Base-by-base conservation (phyloP, 768 basidiomycete species). In the Lactifluus hygrophoroides region DNA sequence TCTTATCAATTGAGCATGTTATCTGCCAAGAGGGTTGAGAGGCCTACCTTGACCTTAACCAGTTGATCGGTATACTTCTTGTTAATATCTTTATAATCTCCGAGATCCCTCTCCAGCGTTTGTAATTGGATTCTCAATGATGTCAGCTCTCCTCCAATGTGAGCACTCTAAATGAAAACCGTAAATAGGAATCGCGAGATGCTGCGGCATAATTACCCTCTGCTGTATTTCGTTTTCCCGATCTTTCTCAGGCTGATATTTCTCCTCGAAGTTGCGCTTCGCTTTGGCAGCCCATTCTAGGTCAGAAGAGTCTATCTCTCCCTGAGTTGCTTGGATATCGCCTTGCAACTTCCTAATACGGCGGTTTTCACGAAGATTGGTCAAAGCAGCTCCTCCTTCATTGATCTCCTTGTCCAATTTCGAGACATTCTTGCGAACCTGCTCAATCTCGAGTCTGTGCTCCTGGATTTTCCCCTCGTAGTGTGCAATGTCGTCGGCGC, bases 51-150 rank as follows among this genome's bases (percentile, higher is more conserved):
- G 67, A 96, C 94, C 75, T 86, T 90, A 66, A 98, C 83, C 50
- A 98, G 78, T 68, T 97, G 94, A 54, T 91, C 86, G 11, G 86
- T 89, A 68, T 95, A 96, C 61, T 80, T 80, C 71, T 85, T 88
- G 67, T 88, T 83, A 66, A 93, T 81, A 62, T 93, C 82, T 70
- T 90, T 90, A 77, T 86, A 97, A 60, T 95, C 93, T 64, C 77
- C 81, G 53, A 92, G 70, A 67, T 96, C 93, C 40, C 66, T 73
- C 67, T 91, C 81, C 64, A 82, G 73, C 27, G 77, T 77, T 67
- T 82, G 80, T 54, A 87, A 70, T 62, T 90, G 87, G 28, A 80
- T 79, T 64, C 80, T 77, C 65, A 84, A 74, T 7, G 88, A 86
- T 58, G 81, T 83, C 25, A 97, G 73, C 72, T 95, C 91, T 59